Evolutionary conservation across 331 rosid species (phyloP), one percentile per base, ranked within the genome.

Genomic region (Malus hybrid): DNA sequence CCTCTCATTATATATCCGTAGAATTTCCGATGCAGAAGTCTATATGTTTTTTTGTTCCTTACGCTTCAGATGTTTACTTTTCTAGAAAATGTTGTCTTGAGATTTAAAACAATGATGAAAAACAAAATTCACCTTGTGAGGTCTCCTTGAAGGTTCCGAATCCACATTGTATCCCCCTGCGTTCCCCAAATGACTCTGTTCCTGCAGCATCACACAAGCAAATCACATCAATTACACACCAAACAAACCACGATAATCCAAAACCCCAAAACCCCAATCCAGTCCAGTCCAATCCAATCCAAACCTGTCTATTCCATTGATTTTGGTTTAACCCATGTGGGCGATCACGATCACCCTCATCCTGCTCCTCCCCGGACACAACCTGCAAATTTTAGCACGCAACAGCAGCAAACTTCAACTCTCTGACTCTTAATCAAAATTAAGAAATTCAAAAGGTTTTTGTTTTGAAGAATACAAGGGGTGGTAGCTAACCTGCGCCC

Each of bases 361-460:
- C 76, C 42, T 52, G 85, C 5, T 62, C 27, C 31, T 87, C 90
- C 36, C 90, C 90, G 62, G 96, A 82, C 5, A 90, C 96, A 8
- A 90, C 88, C 90, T 87, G 77, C 60, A 5, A 15, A 60, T 28
- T 50, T 28, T 27, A 61, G 67, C 68, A 42, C n/a, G 29, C 7
- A 39, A 0, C 22, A 28, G 6, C 19, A 66, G 10, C 6, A 18
- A 63, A 46, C 20, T 54, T n/a, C 5, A 31, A 39, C 4, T 29
- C 67, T 24, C 19, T 10, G 5, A 70, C 31, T 27, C 73, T 46
- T 72, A 71, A 66, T 2, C 9, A 68, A 34, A 61, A 79, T 33
- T 0, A 9, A 46, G 55, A 63, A 32, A 9, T 57, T 33, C 57
- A 33, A 34, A 68, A n/a, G 12, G 34, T 13, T 69, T 44, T 36